phyloP scores from a whole-genome alignment of 805 yeast species.

The Yamadazyma kitorensis region DNA sequence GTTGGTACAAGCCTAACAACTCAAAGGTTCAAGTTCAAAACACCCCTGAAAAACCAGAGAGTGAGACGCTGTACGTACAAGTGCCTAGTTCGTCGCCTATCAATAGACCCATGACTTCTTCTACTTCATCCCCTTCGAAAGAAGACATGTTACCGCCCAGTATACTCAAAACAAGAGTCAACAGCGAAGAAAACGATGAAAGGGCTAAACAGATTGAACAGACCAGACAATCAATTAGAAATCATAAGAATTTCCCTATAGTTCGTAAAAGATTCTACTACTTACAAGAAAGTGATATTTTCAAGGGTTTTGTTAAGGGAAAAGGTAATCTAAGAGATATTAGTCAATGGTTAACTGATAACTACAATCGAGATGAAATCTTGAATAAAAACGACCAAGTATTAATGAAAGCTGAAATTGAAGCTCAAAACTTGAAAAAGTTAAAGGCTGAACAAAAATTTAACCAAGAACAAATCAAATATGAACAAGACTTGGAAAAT shows the following conservation, averaged over 20 bases:
- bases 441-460: conserved; percentile 4
- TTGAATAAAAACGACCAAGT: conserved; percentile 16
- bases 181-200: conserved; percentile 16
- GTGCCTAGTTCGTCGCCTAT: conserved; percentile 44
- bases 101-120: too few species aligned
- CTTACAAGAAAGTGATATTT: conserved; percentile 38
- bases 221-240: conserved; percentile 34
- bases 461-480: conserved; percentile 7
- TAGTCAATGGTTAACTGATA: conserved; percentile 37
- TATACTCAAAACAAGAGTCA: conserved; percentile 11
- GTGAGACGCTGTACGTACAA: conserved; percentile 23
- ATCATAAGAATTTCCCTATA: conserved; percentile 38
- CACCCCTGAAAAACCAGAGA: conserved; percentile 17
- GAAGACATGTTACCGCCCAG: conserved; percentile 12
- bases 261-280: conserved; percentile 35
- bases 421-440: conserved; percentile 8
- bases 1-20: conserved; percentile 12
- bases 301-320: conserved; percentile 42
- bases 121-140: conserved; percentile 23
- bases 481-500: conserved; percentile 9
- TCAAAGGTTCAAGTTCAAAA: conserved; percentile 17
- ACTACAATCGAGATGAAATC: conserved; percentile 25
- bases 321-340: conserved; percentile 41
- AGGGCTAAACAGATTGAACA: conserved; percentile 29
- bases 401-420: conserved; percentile 12